Percentiles rank a stretch among this genome's conserved stretches.
These are phyloP conservation scores for Elsinoe fawcettii DNA, from an alignment of 2,329 filamentous ascomycete species.

Conservation along the genomic window DNA sequence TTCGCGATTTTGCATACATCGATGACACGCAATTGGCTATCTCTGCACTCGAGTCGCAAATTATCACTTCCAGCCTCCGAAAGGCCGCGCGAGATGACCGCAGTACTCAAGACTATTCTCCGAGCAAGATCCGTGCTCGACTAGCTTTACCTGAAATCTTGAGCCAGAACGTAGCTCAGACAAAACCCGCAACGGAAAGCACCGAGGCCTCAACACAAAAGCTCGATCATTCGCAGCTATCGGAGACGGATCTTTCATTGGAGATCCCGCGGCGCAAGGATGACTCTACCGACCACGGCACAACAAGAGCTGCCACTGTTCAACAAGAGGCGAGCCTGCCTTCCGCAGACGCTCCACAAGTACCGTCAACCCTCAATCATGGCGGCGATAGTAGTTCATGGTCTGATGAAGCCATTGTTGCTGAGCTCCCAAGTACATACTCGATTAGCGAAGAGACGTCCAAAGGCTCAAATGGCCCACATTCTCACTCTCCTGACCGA, in stretches of 20 bases:
- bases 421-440: slow-evolving; percentile 30
- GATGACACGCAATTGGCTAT: slow-evolving; percentile 39
- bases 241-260: slow-evolving; percentile 18
- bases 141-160: neutral
- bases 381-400: slow-evolving; percentile 7
- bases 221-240: neutral
- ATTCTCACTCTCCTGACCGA: slow-evolving; percentile 16
- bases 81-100: neutral
- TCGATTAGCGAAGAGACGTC: slow-evolving; percentile 27
- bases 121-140: neutral
- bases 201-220: neutral
- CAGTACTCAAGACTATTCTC: neutral
- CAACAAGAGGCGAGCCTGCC: neutral
- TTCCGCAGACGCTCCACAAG: neutral
- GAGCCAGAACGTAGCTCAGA: neutral
- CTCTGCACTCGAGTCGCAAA: slow-evolving; percentile 36
- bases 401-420: slow-evolving; percentile 20
- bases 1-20: slow-evolving; percentile 21
- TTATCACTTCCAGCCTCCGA: slow-evolving; percentile 26
- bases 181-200: neutral
- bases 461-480: slow-evolving; percentile 23
- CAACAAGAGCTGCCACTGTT: neutral
- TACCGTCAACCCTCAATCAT: neutral
- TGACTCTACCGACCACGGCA: neutral
- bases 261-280: neutral